Conservation (phyloP, 768 basidiomycete species). For the Suillus decipiens region DNA sequence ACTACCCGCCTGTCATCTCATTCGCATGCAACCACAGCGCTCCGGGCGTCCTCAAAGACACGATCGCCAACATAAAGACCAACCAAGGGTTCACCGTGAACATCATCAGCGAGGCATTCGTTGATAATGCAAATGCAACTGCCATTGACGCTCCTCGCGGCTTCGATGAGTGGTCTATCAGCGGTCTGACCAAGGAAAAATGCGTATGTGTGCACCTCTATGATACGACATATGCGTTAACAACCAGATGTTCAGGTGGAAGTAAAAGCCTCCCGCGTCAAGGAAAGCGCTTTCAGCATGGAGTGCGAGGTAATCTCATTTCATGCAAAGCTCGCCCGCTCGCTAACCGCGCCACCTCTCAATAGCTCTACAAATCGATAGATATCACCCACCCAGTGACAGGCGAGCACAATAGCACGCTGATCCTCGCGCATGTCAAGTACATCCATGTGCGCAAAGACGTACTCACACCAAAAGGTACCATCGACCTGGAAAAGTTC, state of each 20-base stretch:
- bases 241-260: slow-evolving; percentile 27
- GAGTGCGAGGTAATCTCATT: slow-evolving; percentile 47
- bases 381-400: slow-evolving; percentile 36
- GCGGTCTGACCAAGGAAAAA: slow-evolving; percentile 43
- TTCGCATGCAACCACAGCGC: slow-evolving; percentile 27
- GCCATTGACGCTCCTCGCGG: slow-evolving; percentile 39
- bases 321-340: no score
- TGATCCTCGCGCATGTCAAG: slow-evolving; percentile 41
- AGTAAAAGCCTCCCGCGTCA: slow-evolving; percentile 43
- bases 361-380: slow-evolving; percentile 37
- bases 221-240: not conserved
- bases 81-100: slow-evolving; percentile 53
- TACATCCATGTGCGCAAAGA: slow-evolving; percentile 45
- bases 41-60: slow-evolving; percentile 40
- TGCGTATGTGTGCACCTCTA: slow-evolving; percentile 26
- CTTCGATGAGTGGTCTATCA: slow-evolving; percentile 43
- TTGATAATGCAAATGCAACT: slow-evolving; percentile 40
- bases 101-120: slow-evolving; percentile 55
- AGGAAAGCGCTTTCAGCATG: slow-evolving; percentile 48
- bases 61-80: slow-evolving; percentile 45
- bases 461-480: slow-evolving; percentile 36
- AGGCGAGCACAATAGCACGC: slow-evolving; percentile 27
- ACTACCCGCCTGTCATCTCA: slow-evolving; percentile 38
- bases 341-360: slow-evolving; percentile 8
- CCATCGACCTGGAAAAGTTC: slow-evolving; percentile 37